Base-by-base conservation (phyloP, 495 filamentous ascomycete species). In the Aspergillus saccharolyticus region DNA sequence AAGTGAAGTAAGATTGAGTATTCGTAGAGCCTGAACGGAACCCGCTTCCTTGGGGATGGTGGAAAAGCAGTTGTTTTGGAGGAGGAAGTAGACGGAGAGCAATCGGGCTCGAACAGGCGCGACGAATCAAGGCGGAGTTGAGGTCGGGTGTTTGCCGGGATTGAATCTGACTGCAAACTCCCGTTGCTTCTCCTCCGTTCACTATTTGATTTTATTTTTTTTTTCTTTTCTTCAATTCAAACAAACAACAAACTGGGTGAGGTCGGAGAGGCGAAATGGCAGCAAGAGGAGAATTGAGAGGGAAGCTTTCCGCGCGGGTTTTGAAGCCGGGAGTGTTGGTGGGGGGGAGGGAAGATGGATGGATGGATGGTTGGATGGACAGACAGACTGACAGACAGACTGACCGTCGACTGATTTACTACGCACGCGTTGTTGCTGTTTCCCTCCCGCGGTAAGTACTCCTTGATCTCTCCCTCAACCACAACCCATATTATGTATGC, bases 261-360 rank as follows among this genome's bases (percentile, higher is more conserved):
- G 12, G 44, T 17, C 4, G 21, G 5, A 49, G 46, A 15, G 17
- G n/a, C 14, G 15, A 45, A n/a, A 6, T 7, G 19, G n/a, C 16
- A 45, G 43, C 43, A 24, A 49, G 46, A 24, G 22, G 52, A 16
- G 22, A 50, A 53, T 39, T 39, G 53, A 48, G 45, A 54, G 51
- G 39, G 51, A 43, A 53, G 51, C 51, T 53, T 50, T 50, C 47
- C 22, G 47, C 47, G 47, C 33, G 33, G 33, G 47, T 21, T 24
- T n/a, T n/a, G n/a, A n/a, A n/a, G n/a, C n/a, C n/a, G n/a, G 22
- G 46, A 49, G 21, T 19, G 20, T 21, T 19, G 46, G 46, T 25
- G 25, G 50, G 28, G 50, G 50, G n/a, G n/a, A n/a, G n/a, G n/a
- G n/a, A n/a, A n/a, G n/a, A n/a, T n/a, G n/a, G n/a, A n/a, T n/a